Evolutionary conservation across 768 basidiomycete genomes (phyloP), one percentile per base, ranked within the genome.

Genomic region (Leccinellum rugosiceps): DNA sequence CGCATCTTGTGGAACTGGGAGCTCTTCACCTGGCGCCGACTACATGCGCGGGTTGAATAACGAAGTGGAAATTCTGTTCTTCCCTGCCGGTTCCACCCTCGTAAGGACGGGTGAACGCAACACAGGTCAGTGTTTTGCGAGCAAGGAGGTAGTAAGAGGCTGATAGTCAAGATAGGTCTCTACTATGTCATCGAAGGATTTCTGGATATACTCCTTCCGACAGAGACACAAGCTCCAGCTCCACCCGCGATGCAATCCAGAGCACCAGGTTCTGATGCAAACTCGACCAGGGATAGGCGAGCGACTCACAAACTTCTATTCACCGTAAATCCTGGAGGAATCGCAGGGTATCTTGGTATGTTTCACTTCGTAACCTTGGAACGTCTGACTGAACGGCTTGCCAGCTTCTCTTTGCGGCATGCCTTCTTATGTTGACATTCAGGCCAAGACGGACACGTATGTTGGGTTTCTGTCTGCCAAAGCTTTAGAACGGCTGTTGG

Each of bases 121-220:
- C 60, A 88, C 92, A 54, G 94, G 94, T 85, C 56, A 67, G 59
- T 54, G 11, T n/a, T 46, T 34, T 52, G 31, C 35, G n/a, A 21
- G 19, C 25, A 28, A 53, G 55, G 57, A 57, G 19, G 13, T 17
- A 15, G 9, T 0, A 10, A 45, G 2, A 41, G 1, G 45, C 52
- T 59, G 35, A 58, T 34, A 2, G 44, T 23, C 34, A 46, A 50
- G 52, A 10, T 50, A 87, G 92, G 90, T 23, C 74, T 96, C 23
- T 97, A 94, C 78, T 97, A 93, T 65, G 92, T 97, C 46, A 94
- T 97, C 46, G 94, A 98, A 62, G 97, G 97, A 0, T 93, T 97
- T 72, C 75, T 99, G 34, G 97, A 99, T 66, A 95, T 98, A 45
- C 76, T 90, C 23, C 77, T 96, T 50, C 91, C 92, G 2, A 50